phyloP scores from a whole-genome alignment of 2,329 filamentous ascomycete genomes.

The Diaporthe amygdali region DNA sequence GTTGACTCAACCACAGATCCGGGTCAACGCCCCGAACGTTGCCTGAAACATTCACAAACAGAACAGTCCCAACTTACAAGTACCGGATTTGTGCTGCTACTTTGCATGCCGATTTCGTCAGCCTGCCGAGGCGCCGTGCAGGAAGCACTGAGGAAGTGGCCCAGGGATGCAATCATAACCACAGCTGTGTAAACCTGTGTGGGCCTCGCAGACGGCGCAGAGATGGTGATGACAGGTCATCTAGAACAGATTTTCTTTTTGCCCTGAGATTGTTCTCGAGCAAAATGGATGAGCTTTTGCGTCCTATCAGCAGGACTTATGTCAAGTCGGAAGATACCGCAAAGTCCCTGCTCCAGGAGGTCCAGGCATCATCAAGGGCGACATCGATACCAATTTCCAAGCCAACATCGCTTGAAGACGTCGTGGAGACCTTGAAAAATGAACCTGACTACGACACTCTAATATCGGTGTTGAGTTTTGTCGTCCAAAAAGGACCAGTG shows the following conservation, averaged over 20 bases:
- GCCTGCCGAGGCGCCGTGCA: background rate
- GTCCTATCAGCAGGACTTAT: conserved; percentile 58
- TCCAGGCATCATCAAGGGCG: conserved; percentile 31
- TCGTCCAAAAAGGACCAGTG: conserved; percentile 41
- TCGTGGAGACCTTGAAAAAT: conserved; percentile 62
- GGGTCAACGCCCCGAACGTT: background rate
- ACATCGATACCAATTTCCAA: background rate
- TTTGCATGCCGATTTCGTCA: background rate
- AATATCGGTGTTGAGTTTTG: conserved; percentile 55
- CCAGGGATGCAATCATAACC: background rate
- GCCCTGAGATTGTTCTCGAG: background rate
- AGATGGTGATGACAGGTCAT: background rate
- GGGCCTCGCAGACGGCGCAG: background rate
- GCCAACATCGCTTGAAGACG: conserved; percentile 49
- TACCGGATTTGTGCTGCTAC: background rate
- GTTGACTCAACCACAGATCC: background rate
- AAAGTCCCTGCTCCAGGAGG: conserved; percentile 44
- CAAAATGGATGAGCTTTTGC: conserved; percentile 63
- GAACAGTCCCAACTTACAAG: too few species aligned
- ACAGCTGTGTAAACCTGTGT: background rate
- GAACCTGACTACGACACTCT: conserved; percentile 68
- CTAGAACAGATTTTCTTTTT: background rate
- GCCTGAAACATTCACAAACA: background rate
- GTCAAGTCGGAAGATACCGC: conserved; percentile 42
- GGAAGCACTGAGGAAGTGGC: background rate